Conservation (phyloP, 2,329 filamentous ascomycete genomes). For the Phyllosticta citribraziliensis region DNA sequence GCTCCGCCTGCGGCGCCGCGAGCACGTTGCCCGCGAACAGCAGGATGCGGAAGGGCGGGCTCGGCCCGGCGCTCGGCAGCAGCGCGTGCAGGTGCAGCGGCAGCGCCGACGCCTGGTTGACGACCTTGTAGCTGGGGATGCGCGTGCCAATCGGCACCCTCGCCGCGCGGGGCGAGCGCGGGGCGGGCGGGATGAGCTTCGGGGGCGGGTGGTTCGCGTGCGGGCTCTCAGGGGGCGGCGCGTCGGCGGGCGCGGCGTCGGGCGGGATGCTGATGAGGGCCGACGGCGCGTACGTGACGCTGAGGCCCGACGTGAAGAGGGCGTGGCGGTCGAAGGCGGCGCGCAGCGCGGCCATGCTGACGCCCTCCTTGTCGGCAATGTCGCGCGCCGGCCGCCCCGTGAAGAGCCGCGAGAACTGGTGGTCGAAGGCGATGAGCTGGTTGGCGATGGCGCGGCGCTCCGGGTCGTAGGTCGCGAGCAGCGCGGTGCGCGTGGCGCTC, state of each 20-base stretch:
- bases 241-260: slow-evolving; percentile 36
- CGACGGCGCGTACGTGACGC: slow-evolving; percentile 49
- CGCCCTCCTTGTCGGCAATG: slow-evolving; percentile 49
- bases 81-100: slow-evolving; percentile 51
- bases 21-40: slow-evolving; percentile 54
- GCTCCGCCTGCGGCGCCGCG: slow-evolving; percentile 31
- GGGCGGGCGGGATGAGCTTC: slow-evolving; percentile 13
- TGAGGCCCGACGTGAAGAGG: slow-evolving; percentile 48
- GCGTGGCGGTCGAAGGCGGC: slow-evolving; percentile 50
- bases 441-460: slow-evolving; percentile 52
- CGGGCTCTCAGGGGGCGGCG: slow-evolving; percentile 41
- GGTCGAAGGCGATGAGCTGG: slow-evolving; percentile 51
- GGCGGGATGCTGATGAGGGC: slow-evolving; percentile 39
- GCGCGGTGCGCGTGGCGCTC: not conserved
- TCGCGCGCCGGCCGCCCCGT: slow-evolving; percentile 45
- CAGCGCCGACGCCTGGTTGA: slow-evolving; percentile 47
- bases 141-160: slow-evolving; percentile 46
- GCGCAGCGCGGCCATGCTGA: slow-evolving; percentile 55
- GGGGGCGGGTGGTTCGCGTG: slow-evolving; percentile 13
- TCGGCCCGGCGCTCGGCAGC: slow-evolving; percentile 43
- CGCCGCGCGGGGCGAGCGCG: slow-evolving; percentile 34
- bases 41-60: slow-evolving; percentile 43
- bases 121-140: slow-evolving; percentile 48
- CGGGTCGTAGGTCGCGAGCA: slow-evolving; percentile 36
- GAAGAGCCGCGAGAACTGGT: slow-evolving; percentile 39